Base-by-base conservation (phyloP, 129 eudicot species). In the Scalesia atractyloides region DNA sequence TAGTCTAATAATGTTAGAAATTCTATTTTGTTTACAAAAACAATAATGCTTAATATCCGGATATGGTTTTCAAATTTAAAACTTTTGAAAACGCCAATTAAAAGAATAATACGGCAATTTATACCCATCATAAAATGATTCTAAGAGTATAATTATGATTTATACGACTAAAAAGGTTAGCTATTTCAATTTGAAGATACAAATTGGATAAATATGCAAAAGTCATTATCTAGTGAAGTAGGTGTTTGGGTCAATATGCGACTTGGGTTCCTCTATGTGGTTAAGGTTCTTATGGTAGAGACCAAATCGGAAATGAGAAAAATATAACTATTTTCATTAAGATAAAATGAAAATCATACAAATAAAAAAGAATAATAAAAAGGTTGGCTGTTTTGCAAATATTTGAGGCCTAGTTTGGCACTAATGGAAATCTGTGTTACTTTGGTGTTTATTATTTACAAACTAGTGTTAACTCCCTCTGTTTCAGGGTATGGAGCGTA, bases 221-320 rank as follows among this genome's bases (percentile, higher is more conserved):
- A 34, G 76, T 77, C 76, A 44, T 77, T 36, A 61, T 77, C 81
- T 37, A 17, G 33, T 73, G 69, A 60, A 50, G 46, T 19, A 37
- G 36, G 75, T 76, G 43, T 69, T 61, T 69, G 71, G 75, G 71
- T 77, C 71, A 77, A 62, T 56, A 69, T 52, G 66, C 5, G 76
- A 69, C 65, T 69, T 51, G 44, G 57, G 57, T 69, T 76, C 59
- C 59, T 52, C 26, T 52, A 52, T 52, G 26, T 52, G 79, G 72
- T 74, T 74, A 65, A 64, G 81, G 62, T 52, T 76, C 18, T 46
- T 67, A 30, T 48, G 62, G 70, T 62, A 59, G 52, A 48, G 49
- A 63, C 70, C 69, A 69, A 11, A 47, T 9, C 58, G 61, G 33
- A 58, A 69, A 68, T 19, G 15, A 54, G 50, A 16, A 52, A 5